Evolutionary conservation across 306 rosid species (phyloP).

Genomic region (Cucumis cinereus): DNA sequence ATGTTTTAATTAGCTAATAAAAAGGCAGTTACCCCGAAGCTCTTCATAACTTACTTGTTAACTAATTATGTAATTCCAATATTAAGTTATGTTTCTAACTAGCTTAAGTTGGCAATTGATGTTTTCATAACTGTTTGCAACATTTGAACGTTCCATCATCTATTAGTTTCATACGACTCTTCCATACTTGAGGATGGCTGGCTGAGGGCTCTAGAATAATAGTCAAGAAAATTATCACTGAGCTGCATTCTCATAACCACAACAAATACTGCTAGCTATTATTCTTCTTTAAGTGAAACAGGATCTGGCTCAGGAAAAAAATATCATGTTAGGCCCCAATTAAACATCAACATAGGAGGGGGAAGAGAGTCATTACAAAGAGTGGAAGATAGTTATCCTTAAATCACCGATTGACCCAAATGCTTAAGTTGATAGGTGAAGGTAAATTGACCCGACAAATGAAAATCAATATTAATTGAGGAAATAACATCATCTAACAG

Average conservation of each 20-base stretch:
- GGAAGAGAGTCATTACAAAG: too few species aligned
- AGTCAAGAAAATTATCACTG: not conserved
- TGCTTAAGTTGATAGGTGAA: too few species aligned
- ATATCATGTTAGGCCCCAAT: not conserved
- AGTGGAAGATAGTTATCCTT: too few species aligned
- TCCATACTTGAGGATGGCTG: not conserved
- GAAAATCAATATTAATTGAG: too few species aligned
- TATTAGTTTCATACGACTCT: not conserved
- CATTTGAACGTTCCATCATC: not conserved
- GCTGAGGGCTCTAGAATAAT: not conserved
- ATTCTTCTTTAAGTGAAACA: not conserved
- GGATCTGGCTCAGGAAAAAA: not conserved
- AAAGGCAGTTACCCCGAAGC: not conserved
- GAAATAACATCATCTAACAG: too few species aligned
- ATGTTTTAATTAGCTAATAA: not conserved
- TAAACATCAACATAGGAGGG: too few species aligned
- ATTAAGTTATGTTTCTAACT: not conserved
- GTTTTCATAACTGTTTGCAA: not conserved
- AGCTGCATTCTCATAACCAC: not conserved
- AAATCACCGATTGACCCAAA: too few species aligned
- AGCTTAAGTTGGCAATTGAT: not conserved
- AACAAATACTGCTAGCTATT: not conserved
- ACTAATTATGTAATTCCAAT: not conserved
- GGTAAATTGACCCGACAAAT: too few species aligned
- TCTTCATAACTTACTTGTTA: not conserved